Base-by-base conservation (phyloP, 1,284 basidiomycete species). In the Cryptococcus depauperatus region DNA sequence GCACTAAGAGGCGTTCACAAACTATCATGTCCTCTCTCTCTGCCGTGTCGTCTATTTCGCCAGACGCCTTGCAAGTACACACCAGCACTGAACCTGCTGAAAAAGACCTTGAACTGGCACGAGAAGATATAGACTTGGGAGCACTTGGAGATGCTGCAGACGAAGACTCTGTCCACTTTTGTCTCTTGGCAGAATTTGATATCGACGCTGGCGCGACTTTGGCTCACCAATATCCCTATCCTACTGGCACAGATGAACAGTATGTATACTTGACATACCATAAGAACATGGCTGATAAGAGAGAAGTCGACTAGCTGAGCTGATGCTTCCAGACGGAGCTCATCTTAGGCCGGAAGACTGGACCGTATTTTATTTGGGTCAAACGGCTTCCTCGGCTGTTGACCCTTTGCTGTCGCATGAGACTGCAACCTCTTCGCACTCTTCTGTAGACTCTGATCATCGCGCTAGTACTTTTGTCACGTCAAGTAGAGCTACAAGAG, bases 341-440 rank as follows among this genome's bases (percentile, higher is more conserved):
- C 95, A 99, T 69, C 80, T 85, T 41, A 84, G 93, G 52, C 74
- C 84, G 14, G 89, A 95, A 68, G 93, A 98, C 69, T 98, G 92
- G 93, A 98, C 93, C 4, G 82, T 96, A 45, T 97, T 98, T 76
- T 96, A 95, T 68, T 79, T 97, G 41, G 95, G 95, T 63, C 91
- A 95, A 71, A 88, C 85, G 0, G 76, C 81, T 0, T 85, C 83
- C 69, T 88, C 89, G 61, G 84, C 82, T 9, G 85, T 92, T 55
- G 80, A 81, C 4, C 84, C 87, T 5, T 78, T 87, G n/a, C 76
- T 89, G 34, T 80, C 57, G n/a, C 60, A 62, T 35, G 66, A 70
- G 45, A 47, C 61, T 16, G 37, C 28, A 22, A 42, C 48, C 4
- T 35, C 41, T 13, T 27, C 23, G 8, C 14, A 43, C 5, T 41